Evolutionary conservation across 108 stramenopile genomes (phyloP), one percentile per base, ranked within the genome.

Genomic region (Cylindrotheca fusiformis): DNA sequence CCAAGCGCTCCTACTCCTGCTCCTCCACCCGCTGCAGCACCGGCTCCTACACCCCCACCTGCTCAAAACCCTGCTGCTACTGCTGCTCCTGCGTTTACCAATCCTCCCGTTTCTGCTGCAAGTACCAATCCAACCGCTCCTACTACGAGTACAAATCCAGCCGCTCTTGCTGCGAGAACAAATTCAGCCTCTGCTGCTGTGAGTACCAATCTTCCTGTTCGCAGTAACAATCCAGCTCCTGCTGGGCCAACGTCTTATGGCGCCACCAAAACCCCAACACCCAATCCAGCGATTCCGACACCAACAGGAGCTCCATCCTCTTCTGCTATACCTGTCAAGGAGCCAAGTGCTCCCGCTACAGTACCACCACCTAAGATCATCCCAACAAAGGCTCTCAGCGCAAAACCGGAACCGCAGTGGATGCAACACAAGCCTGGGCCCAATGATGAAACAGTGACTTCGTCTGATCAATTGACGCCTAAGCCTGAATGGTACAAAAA

Each of bases 401-500:
- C 76, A 25, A 64, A 70, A 55, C 80, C 80, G 20, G 65, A 48
- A 27, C 65, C 86, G 19, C 72, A 70, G 21, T 77, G 75, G 76
- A 66, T 69, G 55, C 79, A 70, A 46, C 72, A 79, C 70, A 65
- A 72, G n/a, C 78, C 75, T 27, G 69, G 58, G 19, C 67, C 77
- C 6, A 71, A 77, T 53, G 76, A 84, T 69, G 71, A 86, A 65
- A 74, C 66, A 52, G 54, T 73, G 20, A 77, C 81, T 46, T 48
- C 77, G 24, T 53, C 65, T 20, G 58, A 55, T 26, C 56, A 63
- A 21, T 30, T 69, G 33, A 52, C 76, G 18, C 70, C 72, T 10
- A 59, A 58, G 33, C 89, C 93, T 45, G 72, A 84, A 4, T 94
- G 93, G 93, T 94, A 84, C 68, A 50, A 81, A n/a, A 21, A 58